Evolutionary conservation across 352 stramenopile genomes (phyloP).

Genomic region (Phytophthora sp.): DNA sequence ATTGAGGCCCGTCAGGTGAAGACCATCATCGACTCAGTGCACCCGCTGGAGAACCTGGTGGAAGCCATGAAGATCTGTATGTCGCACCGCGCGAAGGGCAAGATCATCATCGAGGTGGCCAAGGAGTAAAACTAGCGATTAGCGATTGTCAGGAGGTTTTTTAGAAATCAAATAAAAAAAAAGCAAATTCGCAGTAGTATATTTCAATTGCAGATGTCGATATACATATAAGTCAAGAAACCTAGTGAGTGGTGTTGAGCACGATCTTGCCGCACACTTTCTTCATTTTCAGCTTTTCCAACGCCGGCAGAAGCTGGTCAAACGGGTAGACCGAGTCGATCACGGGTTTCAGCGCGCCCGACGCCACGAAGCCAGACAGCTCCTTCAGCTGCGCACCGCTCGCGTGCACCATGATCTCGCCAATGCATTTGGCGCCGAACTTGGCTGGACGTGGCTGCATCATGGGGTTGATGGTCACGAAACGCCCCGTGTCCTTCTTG

Average conservation of each 20-base stretch:
- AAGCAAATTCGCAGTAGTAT: no score
- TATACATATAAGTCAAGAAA: not conserved
- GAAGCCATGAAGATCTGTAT: slow-evolving; percentile 63
- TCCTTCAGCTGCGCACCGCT: slow-evolving; percentile 43
- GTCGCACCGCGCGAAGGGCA: slow-evolving; percentile 58
- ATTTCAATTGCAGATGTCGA: no score
- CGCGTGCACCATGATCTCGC: slow-evolving; percentile 36
- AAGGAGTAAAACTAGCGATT: slow-evolving; percentile 24
- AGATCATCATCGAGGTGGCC: slow-evolving; percentile 67
- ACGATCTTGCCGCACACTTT: slow-evolving; percentile 61
- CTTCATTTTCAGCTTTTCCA: slow-evolving; percentile 51
- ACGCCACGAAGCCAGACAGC: slow-evolving; percentile 40
- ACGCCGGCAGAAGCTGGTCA: slow-evolving; percentile 41
- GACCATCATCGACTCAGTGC: slow-evolving; percentile 51
- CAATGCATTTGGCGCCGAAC: slow-evolving; percentile 45
- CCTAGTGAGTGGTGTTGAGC: slow-evolving; percentile 32
- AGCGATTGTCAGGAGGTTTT: no score
- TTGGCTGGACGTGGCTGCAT: slow-evolving; percentile 41
- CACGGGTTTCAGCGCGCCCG: slow-evolving; percentile 34
- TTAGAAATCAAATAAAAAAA: no score
- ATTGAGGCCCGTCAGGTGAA: slow-evolving; percentile 44
- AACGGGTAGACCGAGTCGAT: slow-evolving; percentile 54
- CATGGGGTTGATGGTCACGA: slow-evolving; percentile 42
- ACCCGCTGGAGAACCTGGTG: slow-evolving; percentile 56
- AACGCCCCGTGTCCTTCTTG: slow-evolving; percentile 33